These are phyloP conservation scores for Exophiala spinifera DNA, from an alignment of 2,329 filamentous ascomycete genomes.

Conservation along the genomic window DNA sequence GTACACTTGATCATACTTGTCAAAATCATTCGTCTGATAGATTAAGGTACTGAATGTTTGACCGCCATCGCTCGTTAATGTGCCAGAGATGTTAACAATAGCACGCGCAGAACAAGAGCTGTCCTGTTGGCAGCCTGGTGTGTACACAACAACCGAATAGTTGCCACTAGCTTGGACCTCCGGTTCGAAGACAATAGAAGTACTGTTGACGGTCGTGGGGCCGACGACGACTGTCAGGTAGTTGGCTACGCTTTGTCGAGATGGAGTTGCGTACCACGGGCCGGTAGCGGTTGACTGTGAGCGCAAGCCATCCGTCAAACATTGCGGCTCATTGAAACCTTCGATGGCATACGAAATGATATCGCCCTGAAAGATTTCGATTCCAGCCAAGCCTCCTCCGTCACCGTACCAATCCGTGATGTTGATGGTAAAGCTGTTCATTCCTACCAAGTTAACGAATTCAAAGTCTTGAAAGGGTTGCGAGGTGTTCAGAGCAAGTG, in stretches of 20 bases:
- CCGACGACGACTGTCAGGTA: constrained; percentile 71
- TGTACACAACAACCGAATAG: constrained; percentile 88
- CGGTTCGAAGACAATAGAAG: constrained; percentile 71
- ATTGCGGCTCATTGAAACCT: constrained; percentile 83
- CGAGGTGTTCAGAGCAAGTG: constrained; percentile 68
- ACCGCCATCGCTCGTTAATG: constrained; percentile 54
- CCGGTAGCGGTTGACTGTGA: constrained; percentile 70
- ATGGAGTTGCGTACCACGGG: constrained; percentile 66
- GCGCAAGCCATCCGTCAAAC: constrained; percentile 55
- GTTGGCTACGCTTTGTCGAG: constrained; percentile 66
- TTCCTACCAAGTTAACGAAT: constrained; percentile 83
- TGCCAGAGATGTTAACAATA: constrained; percentile 74
- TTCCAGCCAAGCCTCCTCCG: constrained; percentile 79
- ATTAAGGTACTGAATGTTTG: constrained; percentile 59
- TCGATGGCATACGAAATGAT: constrained; percentile 82
- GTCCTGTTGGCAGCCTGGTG: constrained; percentile 83
- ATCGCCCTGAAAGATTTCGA: constrained; percentile 79
- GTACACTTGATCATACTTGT: constrained; percentile 94
- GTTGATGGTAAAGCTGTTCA: constrained; percentile 81
- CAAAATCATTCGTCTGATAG: constrained; percentile 89
- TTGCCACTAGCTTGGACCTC: constrained; percentile 86
- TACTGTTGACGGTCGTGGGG: constrained; percentile 55
- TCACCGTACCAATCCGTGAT: constrained; percentile 82
- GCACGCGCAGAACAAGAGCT: constrained; percentile 72
- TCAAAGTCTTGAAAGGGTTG: constrained; percentile 79